phyloP scores from a whole-genome alignment of 2,329 filamentous ascomycete genomes.

The Pseudocercospora macadamiae region DNA sequence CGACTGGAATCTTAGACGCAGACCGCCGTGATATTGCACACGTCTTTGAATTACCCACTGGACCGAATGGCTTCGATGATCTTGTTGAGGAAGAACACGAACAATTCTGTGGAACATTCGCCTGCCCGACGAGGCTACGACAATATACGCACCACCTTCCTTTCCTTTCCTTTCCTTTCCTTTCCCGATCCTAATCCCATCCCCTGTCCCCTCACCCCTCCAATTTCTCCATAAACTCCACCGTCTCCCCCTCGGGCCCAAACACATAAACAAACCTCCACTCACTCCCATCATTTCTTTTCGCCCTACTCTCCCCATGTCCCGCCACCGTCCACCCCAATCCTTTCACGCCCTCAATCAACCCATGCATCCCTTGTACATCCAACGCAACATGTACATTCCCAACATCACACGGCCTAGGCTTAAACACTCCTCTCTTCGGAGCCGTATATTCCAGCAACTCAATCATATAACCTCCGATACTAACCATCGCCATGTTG shows the following conservation, averaged over 20 bases:
- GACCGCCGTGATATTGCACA: too few relatives aligned
- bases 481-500: conserved; percentile 8
- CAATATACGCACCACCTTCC: too few relatives aligned
- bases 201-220: background rate
- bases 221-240: conserved; percentile 17
- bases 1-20: too few relatives aligned
- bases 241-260: conserved; percentile 14
- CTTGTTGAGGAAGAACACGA: too few relatives aligned
- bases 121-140: too few relatives aligned
- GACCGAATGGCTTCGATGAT: too few relatives aligned
- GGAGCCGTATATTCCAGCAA: conserved; percentile 12
- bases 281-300: conserved; percentile 7
- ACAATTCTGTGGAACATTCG: too few relatives aligned
- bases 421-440: conserved; percentile 4
- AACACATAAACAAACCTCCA: conserved; percentile 9
- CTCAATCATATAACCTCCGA: conserved; percentile 11
- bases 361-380: background rate
- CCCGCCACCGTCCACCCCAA: conserved; percentile 12
- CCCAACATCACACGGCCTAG: conserved; percentile 14
- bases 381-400: conserved; percentile 18
- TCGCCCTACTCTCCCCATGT: too few relatives aligned
- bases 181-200: too few relatives aligned
- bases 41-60: too few relatives aligned
- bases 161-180: too few relatives aligned
- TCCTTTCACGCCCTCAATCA: conserved; percentile 7